These are phyloP conservation scores for Cairneyella variabilis DNA, from an alignment of 495 filamentous ascomycete genomes.

Conservation along the genomic window DNA sequence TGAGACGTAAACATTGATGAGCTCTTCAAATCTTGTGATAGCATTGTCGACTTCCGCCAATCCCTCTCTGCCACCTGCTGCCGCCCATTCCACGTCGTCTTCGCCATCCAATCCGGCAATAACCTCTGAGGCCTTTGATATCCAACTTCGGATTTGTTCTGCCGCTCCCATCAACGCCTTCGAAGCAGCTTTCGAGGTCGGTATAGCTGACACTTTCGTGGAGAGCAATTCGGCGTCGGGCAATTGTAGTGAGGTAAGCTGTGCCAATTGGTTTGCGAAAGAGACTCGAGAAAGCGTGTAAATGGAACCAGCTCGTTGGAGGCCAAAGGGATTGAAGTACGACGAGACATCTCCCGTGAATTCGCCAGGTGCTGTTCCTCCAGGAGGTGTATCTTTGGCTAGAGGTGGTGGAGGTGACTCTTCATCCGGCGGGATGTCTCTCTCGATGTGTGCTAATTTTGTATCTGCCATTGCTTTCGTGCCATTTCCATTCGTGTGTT, in stretches of 20 bases:
- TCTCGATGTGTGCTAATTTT: slow-evolving; percentile 47
- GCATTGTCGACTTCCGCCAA: slow-evolving; percentile 85
- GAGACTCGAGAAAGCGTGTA: slow-evolving; percentile 87
- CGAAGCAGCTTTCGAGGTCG: slow-evolving; percentile 73
- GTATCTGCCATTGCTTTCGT: slow-evolving; percentile 53
- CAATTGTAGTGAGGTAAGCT: slow-evolving; percentile 78
- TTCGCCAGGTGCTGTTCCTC: slow-evolving; percentile 28
- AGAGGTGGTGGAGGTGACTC: slow-evolving; percentile 35
- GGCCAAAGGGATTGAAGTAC: slow-evolving; percentile 50
- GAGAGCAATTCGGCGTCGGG: slow-evolving; percentile 79
- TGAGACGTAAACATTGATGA: slow-evolving; percentile 84
- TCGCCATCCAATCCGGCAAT: slow-evolving; percentile 82
- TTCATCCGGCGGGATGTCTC: slow-evolving; percentile 35
- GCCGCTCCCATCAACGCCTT: slow-evolving; percentile 75
- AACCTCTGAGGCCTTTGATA: slow-evolving; percentile 82
- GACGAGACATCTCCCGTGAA: slow-evolving; percentile 37
- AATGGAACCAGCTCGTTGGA: slow-evolving; percentile 69
- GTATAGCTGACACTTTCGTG: slow-evolving; percentile 74
- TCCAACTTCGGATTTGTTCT: slow-evolving; percentile 89
- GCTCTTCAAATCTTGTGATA: slow-evolving; percentile 75
- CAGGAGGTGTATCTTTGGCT: slow-evolving; percentile 44
- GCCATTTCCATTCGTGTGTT: slow-evolving; percentile 56
- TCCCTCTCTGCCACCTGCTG: slow-evolving; percentile 84
- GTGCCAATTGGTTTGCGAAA: slow-evolving; percentile 85
- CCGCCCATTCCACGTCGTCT: slow-evolving; percentile 97